phyloP scores from a whole-genome alignment of 2,329 filamentous ascomycete species.

The Trichoderma breve region DNA sequence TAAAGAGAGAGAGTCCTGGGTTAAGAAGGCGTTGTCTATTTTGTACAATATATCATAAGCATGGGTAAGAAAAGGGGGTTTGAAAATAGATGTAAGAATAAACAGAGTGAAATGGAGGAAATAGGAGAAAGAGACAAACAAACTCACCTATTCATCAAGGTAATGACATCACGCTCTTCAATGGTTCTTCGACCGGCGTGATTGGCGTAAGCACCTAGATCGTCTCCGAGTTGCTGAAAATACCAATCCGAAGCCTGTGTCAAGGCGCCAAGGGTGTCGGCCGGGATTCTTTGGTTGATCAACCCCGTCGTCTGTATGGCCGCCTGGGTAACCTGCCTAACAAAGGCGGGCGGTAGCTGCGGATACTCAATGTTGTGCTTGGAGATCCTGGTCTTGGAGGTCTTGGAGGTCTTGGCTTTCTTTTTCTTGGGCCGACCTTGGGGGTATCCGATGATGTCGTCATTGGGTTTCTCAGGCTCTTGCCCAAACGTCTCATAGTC shows the following conservation, averaged over 20 bases:
- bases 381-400: slow-evolving; percentile 48
- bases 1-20: slow-evolving; percentile 71
- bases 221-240: slow-evolving; percentile 82
- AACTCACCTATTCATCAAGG: slow-evolving; percentile 77
- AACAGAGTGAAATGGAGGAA: slow-evolving; percentile 28
- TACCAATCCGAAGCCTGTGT: slow-evolving; percentile 86
- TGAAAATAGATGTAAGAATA: neutral
- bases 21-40: slow-evolving; percentile 74
- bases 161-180: slow-evolving; percentile 78
- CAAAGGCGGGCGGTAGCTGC: slow-evolving; percentile 67
- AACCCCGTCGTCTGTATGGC: slow-evolving; percentile 66
- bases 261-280: slow-evolving; percentile 71
- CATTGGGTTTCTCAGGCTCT: neutral
- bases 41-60: slow-evolving; percentile 4
- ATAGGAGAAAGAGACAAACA: slow-evolving; percentile 12
- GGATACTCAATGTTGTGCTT: slow-evolving; percentile 73
- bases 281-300: slow-evolving; percentile 66
- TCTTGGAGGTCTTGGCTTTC: slow-evolving; percentile 53
- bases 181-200: slow-evolving; percentile 84
- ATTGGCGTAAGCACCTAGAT: slow-evolving; percentile 73
- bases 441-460: slow-evolving; percentile 5
- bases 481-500: slow-evolving; percentile 7
- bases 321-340: slow-evolving; percentile 70
- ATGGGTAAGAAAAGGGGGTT: neutral
- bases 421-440: slow-evolving; percentile 26